A percentile compares a stretch with the other conserved stretches of the same genome.
These are phyloP conservation scores for Omphalotus guepiniiformis DNA, from an alignment of 768 basidiomycete genomes.

Conservation along the genomic window DNA sequence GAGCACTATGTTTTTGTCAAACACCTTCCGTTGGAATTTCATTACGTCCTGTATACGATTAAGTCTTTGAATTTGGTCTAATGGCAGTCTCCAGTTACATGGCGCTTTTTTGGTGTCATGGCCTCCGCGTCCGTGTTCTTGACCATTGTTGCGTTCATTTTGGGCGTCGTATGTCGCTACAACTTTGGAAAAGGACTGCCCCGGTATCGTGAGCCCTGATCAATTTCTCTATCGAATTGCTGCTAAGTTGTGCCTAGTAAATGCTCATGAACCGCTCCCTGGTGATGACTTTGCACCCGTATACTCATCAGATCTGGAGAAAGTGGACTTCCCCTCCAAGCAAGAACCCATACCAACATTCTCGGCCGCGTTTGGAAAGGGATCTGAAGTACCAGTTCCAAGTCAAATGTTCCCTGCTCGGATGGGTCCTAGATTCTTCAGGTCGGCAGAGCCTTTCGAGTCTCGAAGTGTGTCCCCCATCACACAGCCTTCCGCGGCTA, in stretches of 20 bases:
- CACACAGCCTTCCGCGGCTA: constrained; percentile 29
- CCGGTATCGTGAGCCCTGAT: constrained; percentile 51
- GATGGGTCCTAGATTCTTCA: constrained; percentile 47
- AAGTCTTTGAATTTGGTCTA: not conserved
- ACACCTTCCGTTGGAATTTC: constrained; percentile 75
- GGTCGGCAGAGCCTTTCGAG: constrained; percentile 39
- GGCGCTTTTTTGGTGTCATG: constrained; percentile 72
- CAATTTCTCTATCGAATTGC: not conserved
- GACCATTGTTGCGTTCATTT: constrained; percentile 46
- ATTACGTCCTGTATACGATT: constrained; percentile 3
- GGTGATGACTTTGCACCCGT: constrained; percentile 37
- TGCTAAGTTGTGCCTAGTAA: constrained; percentile 38
- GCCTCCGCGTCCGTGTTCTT: constrained; percentile 54
- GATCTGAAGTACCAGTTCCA: constrained; percentile 30
- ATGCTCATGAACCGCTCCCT: constrained; percentile 45
- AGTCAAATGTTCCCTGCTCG: constrained; percentile 35
- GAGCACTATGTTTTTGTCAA: constrained; percentile 69
- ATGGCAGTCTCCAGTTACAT: constrained; percentile 32
- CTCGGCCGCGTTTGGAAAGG: constrained; percentile 33
- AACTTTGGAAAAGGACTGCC: constrained; percentile 78
- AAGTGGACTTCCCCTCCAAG: constrained; percentile 58
- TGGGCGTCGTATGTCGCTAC: constrained; percentile 63
- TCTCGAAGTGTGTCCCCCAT: constrained; percentile 19
- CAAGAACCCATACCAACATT: constrained; percentile 53
- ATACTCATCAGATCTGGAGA: constrained; percentile 38